Conservation (phyloP, 352 stramenopile genomes). For the Bremia lactucae region DNA sequence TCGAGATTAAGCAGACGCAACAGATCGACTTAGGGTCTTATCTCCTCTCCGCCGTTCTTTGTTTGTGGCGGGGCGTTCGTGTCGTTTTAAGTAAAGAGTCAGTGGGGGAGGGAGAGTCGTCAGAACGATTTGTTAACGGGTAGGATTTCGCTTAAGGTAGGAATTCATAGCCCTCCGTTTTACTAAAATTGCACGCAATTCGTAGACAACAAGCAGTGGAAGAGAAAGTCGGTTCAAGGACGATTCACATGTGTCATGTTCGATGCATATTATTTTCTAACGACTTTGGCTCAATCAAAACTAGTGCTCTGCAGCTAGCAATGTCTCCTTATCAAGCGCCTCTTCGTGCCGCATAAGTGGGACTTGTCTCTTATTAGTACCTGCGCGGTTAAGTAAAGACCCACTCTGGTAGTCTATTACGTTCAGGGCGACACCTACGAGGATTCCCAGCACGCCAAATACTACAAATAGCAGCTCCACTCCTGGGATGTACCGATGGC, state of each 20-base stretch:
- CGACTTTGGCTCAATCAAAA: too few relatives aligned
- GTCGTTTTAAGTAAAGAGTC: slow-evolving; percentile 5
- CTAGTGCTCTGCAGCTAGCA: slow-evolving; percentile 51
- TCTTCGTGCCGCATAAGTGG: slow-evolving; percentile 48
- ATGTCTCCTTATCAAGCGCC: slow-evolving; percentile 38
- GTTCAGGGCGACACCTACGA: slow-evolving; percentile 66
- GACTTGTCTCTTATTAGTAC: slow-evolving; percentile 26
- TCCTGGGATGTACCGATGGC: slow-evolving; percentile 64
- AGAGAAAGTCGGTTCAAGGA: slow-evolving; percentile 8
- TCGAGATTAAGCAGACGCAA: slow-evolving; percentile 3
- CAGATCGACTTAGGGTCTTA: slow-evolving; percentile 11
- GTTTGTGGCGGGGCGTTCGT: slow-evolving; percentile 17
- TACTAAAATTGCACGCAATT: background rate
- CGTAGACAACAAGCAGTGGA: slow-evolving; percentile 5
- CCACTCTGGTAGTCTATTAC: slow-evolving; percentile 70
- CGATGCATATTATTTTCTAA: too few relatives aligned
- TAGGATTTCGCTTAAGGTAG: slow-evolving; percentile 1
- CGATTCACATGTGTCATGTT: too few relatives aligned
- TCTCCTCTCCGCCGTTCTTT: slow-evolving; percentile 29
- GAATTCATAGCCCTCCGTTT: background rate
- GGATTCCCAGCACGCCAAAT: slow-evolving; percentile 57
- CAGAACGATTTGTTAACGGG: slow-evolving; percentile 2
- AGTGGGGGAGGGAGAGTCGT: slow-evolving; percentile 5
- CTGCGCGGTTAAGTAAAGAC: slow-evolving; percentile 58
- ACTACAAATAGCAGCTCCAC: slow-evolving; percentile 78